Evolutionary conservation across 2,329 filamentous ascomycete species (phyloP), one percentile per base, ranked within the genome.

Genomic region (Trichoderma breve): DNA sequence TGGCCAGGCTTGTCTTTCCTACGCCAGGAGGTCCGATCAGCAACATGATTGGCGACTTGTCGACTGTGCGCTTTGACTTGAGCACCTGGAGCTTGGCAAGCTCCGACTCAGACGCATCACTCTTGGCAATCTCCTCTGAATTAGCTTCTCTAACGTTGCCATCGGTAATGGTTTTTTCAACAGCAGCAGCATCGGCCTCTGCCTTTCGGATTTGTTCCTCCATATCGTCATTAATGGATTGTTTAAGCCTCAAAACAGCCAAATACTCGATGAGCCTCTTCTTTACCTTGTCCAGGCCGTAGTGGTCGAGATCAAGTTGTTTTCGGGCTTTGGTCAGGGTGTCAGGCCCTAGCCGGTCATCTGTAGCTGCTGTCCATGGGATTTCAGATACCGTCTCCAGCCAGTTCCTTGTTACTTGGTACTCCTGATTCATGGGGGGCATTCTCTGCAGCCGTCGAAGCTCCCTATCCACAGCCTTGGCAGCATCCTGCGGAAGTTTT

Each of bases 261-360:
- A 99, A 86, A 79, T 99, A 99, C 81, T 98, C 97, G 6, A 99
- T 87, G 26, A 99, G 83, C 57, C 96, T 89, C 87, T 97, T 98
- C 89, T 99, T 99, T 79, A 99, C 95, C 82, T 95, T 97, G 73
- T 98, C 94, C 15, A 99, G 85, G 0, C 96, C 96, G 76, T 98
- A 98, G 81, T 99, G 96, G 79, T 99, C 96, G 74, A 97, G 91
- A 77, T 99, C 94, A 6, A 99, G 88, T 81, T 98, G 96, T 82
- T 94, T 93, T 70, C 94, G 90, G 7, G 96, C 96, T 76, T 88
- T 88, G 72, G 88, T 86, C 71, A 98, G 81, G 0, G 95, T 98
- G 11, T 94, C 91, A 0, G 89, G 88, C 8, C 95, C 94, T 3
- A 99, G 88, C 36, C 94, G 90, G 78, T 98, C 95, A 73, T 96